Evolutionary conservation across 2,329 filamentous ascomycete species (phyloP).

Genomic region (Magnaporthiopsis poae): DNA sequence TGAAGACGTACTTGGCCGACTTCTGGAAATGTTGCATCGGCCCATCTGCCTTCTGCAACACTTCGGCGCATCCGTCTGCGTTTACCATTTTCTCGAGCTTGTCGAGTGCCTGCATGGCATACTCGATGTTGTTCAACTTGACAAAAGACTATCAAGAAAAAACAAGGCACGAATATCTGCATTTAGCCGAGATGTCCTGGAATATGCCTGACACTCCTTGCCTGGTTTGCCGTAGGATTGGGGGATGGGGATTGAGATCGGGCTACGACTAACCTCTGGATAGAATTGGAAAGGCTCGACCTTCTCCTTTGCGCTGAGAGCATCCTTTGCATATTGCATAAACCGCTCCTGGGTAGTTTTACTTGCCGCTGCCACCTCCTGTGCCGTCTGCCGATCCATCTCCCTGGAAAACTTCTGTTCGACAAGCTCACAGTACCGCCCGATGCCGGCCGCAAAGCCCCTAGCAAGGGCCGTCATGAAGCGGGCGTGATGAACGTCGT

Average conservation of each 20-base stretch:
- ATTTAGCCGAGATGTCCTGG: conserved; percentile 1
- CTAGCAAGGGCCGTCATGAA: conserved; percentile 94
- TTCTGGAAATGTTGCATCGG: conserved; percentile 53
- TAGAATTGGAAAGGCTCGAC: conserved; percentile 96
- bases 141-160: conserved; percentile 64
- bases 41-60: conserved; percentile 65
- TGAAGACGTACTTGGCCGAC: conserved; percentile 88
- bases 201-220: background rate
- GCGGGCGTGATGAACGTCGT: conserved; percentile 84
- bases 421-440: conserved; percentile 81
- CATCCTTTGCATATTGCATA: conserved; percentile 86
- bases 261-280: conserved; percentile 55
- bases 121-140: conserved; percentile 96
- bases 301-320: conserved; percentile 84
- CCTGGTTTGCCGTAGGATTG: background rate
- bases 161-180: background rate
- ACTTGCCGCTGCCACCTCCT: conserved; percentile 68
- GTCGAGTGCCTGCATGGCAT: conserved; percentile 83
- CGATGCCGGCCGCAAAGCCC: conserved; percentile 70
- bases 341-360: conserved; percentile 86
- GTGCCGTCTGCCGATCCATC: conserved; percentile 83
- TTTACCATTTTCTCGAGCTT: conserved; percentile 83
- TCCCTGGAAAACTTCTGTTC: conserved; percentile 78
- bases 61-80: conserved; percentile 77
- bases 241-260: background rate